Conservation (phyloP, 2,329 filamentous ascomycete genomes). For the Cytospora leucostoma region DNA sequence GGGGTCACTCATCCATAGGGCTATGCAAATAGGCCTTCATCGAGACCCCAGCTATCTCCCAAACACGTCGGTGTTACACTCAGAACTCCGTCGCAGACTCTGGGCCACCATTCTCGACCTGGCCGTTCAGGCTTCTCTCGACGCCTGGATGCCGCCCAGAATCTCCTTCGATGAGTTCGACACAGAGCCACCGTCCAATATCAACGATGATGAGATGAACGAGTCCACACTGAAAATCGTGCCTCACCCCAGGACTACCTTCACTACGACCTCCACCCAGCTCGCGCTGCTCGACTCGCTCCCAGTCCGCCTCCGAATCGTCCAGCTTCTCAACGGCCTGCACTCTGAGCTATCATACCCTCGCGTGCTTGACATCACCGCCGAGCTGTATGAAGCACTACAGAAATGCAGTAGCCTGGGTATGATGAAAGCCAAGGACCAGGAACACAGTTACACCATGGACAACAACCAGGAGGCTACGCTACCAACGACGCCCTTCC, state of each 20-base stretch:
- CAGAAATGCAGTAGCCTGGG: slow-evolving; percentile 29
- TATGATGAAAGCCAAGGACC: too few relatives aligned
- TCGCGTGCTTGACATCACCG: slow-evolving; percentile 39
- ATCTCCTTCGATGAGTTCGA: slow-evolving; percentile 46
- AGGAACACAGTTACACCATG: too few relatives aligned
- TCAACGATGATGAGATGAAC: slow-evolving; percentile 36
- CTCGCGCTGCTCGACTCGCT: slow-evolving; percentile 40
- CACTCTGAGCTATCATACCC: slow-evolving; percentile 38
- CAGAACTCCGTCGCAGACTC: slow-evolving; percentile 44
- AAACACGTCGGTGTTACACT: slow-evolving; percentile 38
- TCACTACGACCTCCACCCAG: slow-evolving; percentile 41
- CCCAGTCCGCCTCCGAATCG: slow-evolving; percentile 39
- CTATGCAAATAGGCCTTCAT: slow-evolving; percentile 49
- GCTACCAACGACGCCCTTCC: slow-evolving; percentile 39
- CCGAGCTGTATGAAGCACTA: slow-evolving; percentile 36
- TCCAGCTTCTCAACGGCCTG: slow-evolving; percentile 40
- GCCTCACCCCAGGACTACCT: slow-evolving; percentile 32
- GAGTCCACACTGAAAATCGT: slow-evolving; percentile 27
- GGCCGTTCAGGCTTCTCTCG: slow-evolving; percentile 41
- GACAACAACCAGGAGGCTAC: slow-evolving; percentile 15
- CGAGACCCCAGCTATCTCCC: slow-evolving; percentile 45
- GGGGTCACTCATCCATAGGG: slow-evolving; percentile 44
- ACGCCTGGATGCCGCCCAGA: slow-evolving; percentile 42
- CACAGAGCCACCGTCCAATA: slow-evolving; percentile 41
- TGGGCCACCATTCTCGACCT: slow-evolving; percentile 49